Conservation (phyloP, 768 basidiomycete genomes). For the Lepiota venenata region DNA sequence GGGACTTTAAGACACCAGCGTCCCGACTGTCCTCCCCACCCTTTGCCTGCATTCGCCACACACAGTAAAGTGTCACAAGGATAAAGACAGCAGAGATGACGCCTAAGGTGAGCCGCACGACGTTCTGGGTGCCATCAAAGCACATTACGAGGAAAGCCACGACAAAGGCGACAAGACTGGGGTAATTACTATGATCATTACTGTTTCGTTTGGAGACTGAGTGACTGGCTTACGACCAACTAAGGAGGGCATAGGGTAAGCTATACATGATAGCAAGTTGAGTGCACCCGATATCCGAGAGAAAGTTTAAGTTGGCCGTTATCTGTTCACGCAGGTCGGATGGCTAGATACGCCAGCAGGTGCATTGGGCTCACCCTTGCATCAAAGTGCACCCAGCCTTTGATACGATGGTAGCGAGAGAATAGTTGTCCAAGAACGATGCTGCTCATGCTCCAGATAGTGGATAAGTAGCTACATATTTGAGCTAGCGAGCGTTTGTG, state of each 20-base stretch:
- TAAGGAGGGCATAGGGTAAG: conserved; percentile 24
- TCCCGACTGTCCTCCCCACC: too few relatives aligned
- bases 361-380: conserved; percentile 32
- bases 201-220: neutral
- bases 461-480: conserved; percentile 48
- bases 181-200: neutral
- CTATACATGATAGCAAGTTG: conserved; percentile 24
- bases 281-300: conserved; percentile 7
- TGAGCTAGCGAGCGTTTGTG: conserved; percentile 36
- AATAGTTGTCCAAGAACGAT: conserved; percentile 46
- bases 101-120: conserved; percentile 16
- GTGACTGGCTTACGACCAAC: conserved; percentile 24
- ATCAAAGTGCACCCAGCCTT: conserved; percentile 28
- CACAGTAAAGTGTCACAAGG: conserved; percentile 20
- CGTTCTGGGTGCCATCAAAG: conserved; percentile 17
- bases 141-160: conserved; percentile 24
- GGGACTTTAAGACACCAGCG: too few relatives aligned
- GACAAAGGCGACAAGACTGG: conserved; percentile 23
- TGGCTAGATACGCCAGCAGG: neutral
- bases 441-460: conserved; percentile 43
- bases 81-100: conserved; percentile 6
- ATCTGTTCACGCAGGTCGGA: conserved; percentile 12
- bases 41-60: conserved; percentile 18
- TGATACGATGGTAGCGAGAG: conserved; percentile 39
- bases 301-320: conserved; percentile 4